phyloP scores from a whole-genome alignment of 2,329 filamentous ascomycete genomes.

The Akanthomyces muscarius region DNA sequence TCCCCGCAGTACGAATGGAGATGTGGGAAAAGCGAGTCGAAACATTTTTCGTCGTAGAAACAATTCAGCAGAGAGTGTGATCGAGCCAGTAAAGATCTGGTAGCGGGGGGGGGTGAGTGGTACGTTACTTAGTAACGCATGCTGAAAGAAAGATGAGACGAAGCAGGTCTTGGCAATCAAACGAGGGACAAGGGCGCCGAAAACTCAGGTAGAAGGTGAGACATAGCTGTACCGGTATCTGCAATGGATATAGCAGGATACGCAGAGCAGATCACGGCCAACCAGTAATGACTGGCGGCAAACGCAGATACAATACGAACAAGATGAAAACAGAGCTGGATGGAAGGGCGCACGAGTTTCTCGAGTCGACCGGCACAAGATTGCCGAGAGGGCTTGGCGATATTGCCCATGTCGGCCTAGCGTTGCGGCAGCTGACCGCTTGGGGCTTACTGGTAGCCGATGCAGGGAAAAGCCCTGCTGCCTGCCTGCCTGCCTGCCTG shows the following conservation, averaged over 20 bases:
- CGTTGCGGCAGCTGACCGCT: constrained; percentile 4
- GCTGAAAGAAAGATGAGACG: too few species aligned
- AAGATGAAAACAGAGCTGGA: background rate
- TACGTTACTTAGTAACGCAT: too few species aligned
- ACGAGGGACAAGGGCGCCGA: too few species aligned
- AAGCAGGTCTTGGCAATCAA: too few species aligned
- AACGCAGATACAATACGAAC: background rate
- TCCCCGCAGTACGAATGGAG: background rate
- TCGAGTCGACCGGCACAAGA: constrained; percentile 7
- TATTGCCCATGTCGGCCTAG: constrained; percentile 1
- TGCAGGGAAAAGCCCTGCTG: background rate
- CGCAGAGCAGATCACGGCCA: too few species aligned
- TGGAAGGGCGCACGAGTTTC: background rate
- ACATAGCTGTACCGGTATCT: too few species aligned
- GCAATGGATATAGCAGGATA: too few species aligned
- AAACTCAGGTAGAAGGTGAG: too few species aligned
- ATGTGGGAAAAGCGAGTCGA: background rate
- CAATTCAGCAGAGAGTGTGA: too few species aligned
- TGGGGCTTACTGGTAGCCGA: background rate
- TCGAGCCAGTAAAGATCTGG: too few species aligned
- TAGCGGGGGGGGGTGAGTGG: too few species aligned
- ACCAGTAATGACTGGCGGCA: too few species aligned
- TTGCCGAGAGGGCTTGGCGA: constrained; percentile 15
- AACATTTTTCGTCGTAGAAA: background rate
- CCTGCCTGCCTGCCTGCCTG: background rate